Evolutionary conservation across 257 asterid species (phyloP).

Genomic region (Scutellaria baicalensis): DNA sequence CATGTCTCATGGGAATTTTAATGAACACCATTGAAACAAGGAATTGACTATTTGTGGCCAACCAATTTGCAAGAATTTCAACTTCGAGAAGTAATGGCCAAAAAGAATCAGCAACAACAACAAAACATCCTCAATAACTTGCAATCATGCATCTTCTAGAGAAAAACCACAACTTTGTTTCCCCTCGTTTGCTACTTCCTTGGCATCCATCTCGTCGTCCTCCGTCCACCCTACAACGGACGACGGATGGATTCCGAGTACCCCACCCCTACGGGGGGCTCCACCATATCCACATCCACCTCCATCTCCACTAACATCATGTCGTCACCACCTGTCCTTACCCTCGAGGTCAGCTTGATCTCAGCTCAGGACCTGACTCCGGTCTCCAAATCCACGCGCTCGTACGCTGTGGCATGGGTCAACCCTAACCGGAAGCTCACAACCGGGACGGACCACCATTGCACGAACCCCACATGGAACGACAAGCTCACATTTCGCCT

Average conservation of each 20-base stretch:
- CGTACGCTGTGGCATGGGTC: conserved; percentile 59
- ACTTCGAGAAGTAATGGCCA: conserved; percentile 26
- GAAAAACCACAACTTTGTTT: background rate
- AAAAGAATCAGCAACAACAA: conserved; percentile 20
- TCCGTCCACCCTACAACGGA: conserved; percentile 3
- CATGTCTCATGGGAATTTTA: background rate
- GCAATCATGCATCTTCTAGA: conserved; percentile 18
- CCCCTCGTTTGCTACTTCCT: background rate
- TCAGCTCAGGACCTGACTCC: conserved; percentile 69
- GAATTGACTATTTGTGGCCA: conserved; percentile 12
- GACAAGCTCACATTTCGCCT: conserved; percentile 55
- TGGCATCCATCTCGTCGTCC: background rate
- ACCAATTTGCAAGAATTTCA: conserved; percentile 7
- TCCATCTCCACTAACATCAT: background rate
- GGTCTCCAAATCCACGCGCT: conserved; percentile 50
- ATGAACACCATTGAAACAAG: conserved; percentile 4
- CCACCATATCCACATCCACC: conserved; percentile 42
- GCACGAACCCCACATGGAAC: conserved; percentile 60
- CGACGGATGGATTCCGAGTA: conserved; percentile 38
- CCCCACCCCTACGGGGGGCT: conserved; percentile 31
- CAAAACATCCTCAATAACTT: conserved; percentile 10
- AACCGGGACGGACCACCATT: conserved; percentile 42
- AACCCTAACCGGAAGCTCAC: conserved; percentile 37
- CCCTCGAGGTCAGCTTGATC: conserved; percentile 50
- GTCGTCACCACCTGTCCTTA: background rate